Percentiles rank a stretch among this genome's conserved stretches.
These are phyloP conservation scores for Sugiyamaella paludigena DNA, from an alignment of 1,139 yeast genomes.

Conservation along the genomic window DNA sequence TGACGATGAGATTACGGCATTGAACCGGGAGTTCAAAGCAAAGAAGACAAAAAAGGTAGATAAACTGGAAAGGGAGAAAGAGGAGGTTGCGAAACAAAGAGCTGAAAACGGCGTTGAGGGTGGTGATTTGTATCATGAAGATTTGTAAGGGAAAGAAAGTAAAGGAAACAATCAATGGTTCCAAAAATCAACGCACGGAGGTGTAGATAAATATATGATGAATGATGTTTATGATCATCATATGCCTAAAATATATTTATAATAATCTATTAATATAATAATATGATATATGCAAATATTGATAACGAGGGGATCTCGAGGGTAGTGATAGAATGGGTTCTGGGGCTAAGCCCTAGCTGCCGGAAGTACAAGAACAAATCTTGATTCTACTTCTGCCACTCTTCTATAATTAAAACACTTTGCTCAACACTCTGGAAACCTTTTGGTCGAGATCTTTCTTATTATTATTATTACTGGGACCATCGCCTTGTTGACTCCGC, in stretches of 20 bases:
- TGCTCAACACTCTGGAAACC: slow-evolving; percentile 26
- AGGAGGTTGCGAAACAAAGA: slow-evolving; percentile 4
- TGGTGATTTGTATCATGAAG: slow-evolving; percentile 33
- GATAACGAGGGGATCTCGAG: neutral
- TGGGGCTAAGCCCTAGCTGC: too few species aligned
- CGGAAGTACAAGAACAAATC: too few species aligned
- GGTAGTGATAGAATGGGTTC: too few species aligned
- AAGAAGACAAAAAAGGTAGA: neutral
- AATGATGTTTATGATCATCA: slow-evolving; percentile 1
- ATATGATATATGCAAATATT: neutral
- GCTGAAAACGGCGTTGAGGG: slow-evolving; percentile 19
- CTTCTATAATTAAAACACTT: slow-evolving; percentile 23
- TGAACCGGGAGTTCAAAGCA: slow-evolving; percentile 28
- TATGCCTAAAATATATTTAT: slow-evolving; percentile 1
- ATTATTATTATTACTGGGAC: slow-evolving; percentile 15
- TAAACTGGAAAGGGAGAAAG: slow-evolving; percentile 6
- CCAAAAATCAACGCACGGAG: too few species aligned
- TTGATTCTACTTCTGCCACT: too few species aligned
- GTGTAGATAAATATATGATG: neutral
- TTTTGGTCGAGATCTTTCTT: slow-evolving; percentile 16
- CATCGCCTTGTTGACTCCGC: slow-evolving; percentile 20
- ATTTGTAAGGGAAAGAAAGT: slow-evolving; percentile 26
- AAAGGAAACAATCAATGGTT: neutral
- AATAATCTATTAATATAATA: slow-evolving; percentile 10
- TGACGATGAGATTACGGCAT: slow-evolving; percentile 50